These are phyloP conservation scores for Hirsutella minnesotensis DNA, from an alignment of 2,329 filamentous ascomycete genomes.

Conservation along the genomic window DNA sequence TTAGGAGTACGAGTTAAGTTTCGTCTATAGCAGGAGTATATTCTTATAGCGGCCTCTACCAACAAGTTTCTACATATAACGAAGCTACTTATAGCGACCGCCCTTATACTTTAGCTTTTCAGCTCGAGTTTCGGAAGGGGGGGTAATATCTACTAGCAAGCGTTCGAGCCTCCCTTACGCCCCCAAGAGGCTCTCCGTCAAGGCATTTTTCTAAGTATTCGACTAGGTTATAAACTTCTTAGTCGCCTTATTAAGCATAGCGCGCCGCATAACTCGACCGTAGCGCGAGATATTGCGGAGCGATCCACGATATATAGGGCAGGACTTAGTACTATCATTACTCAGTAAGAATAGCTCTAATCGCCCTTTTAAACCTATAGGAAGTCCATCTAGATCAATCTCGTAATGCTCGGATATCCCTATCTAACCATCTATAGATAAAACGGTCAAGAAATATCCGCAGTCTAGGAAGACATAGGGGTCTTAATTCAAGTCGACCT, in stretches of 20 bases:
- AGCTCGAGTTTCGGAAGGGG: not conserved
- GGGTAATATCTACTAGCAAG: not conserved
- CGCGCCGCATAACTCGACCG: constrained; percentile 46
- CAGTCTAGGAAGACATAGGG: constrained; percentile 53
- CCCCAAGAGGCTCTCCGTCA: constrained; percentile 5
- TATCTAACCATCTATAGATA: constrained; percentile 50
- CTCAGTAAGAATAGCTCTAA: constrained; percentile 33
- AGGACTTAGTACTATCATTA: constrained; percentile 35
- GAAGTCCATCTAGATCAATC: constrained; percentile 20
- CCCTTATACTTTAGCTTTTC: not conserved
- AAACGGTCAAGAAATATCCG: constrained; percentile 49
- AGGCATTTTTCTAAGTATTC: constrained; percentile 14
- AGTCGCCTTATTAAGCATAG: constrained; percentile 48
- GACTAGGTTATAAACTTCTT: constrained; percentile 52
- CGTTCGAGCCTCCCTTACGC: constrained; percentile 5
- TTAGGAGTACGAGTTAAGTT: constrained; percentile 3
- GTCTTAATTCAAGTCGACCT: constrained; percentile 44
- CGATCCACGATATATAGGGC: constrained; percentile 47
- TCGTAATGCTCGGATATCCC: constrained; percentile 38
- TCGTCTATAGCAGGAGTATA: constrained; percentile 4
- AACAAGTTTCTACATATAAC: not conserved
- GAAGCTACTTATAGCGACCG: not conserved
- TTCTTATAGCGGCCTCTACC: constrained; percentile 4
- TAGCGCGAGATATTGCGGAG: constrained; percentile 48
- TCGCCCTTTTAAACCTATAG: constrained; percentile 19